Percentiles rank a stretch among this genome's conserved stretches.
Conservation (phyloP, 345 rosid genomes). For the Eucalyptus fibrosa region DNA sequence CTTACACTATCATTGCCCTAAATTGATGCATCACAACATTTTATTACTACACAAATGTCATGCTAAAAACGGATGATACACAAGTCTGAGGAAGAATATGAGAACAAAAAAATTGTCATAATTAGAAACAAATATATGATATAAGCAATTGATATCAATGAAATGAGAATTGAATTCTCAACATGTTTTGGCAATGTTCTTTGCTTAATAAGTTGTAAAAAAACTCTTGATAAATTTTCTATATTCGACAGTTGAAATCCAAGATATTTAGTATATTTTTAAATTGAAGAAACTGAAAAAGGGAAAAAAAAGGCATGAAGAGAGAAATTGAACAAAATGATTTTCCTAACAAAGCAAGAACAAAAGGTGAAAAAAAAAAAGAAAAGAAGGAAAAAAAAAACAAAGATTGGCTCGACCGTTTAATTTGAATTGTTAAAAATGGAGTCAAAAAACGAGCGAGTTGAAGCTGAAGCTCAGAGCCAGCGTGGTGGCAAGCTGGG, state of each 20-base stretch:
- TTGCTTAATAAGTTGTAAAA: fast-evolving
- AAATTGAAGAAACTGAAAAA: background rate
- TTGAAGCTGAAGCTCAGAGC: background rate
- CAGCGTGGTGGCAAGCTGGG: background rate
- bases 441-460: background rate
- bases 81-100: background rate
- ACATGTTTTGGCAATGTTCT: background rate
- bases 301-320: fast-evolving
- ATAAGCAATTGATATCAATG: background rate
- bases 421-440: background rate
- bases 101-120: background rate
- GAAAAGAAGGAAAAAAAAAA: background rate
- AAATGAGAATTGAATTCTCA: background rate
- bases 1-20: background rate
- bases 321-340: background rate
- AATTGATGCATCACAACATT: background rate
- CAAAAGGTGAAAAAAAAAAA: too few species aligned
- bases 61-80: background rate
- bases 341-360: background rate
- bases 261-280: fast-evolving
- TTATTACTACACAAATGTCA: background rate
- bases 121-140: background rate
- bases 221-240: background rate
- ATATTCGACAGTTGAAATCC: fast-evolving
- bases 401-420: background rate